Base-by-base conservation (phyloP, 1,284 basidiomycete species). In the Ustilago crameri region DNA sequence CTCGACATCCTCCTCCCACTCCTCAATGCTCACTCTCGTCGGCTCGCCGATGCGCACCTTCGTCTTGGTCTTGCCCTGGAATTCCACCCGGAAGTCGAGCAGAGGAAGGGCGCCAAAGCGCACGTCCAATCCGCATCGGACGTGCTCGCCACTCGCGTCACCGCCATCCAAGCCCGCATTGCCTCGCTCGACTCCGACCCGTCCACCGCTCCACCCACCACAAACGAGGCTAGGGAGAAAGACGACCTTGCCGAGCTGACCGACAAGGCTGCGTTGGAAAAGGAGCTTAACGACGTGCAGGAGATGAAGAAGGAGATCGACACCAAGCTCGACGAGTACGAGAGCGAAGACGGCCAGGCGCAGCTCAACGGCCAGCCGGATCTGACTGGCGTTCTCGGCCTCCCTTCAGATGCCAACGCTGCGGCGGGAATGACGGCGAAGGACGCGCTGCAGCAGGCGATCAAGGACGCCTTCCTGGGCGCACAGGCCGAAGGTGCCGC, bases 11-110 rank as follows among this genome's bases (percentile, higher is more conserved):
- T 82, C 23, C n/a, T 45, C 3, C 76, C 76, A 2, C 54, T 81
- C 3, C 68, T 82, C 38, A 57, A 71, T 35, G 53, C 73, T 3
- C 75, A 79, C 41, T 81, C 80, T 18, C 75, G 81, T 20, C 67
- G 81, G 10, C 67, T 82, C 3, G 80, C 80, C 3, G 81, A 82
- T 51, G 81, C 78, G 3, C 74, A 82, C 26, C 54, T 82, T 37
- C 80, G 81, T 14, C 61, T 82, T 5, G 81, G 78, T 3, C 68
- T 82, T 5, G 81, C 81, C 5, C 72, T 82, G 14, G 81, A 82
- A 41, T 82, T 78, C 52, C 81, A 82, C 27, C 81, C 81, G 0
- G 66, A 80, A 1, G 49, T 65, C 7, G 53, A 57, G 8, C 59
- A 68, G 22, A 71, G 79, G 23, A 52, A 55, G 9, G 64, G 54